A percentile compares a stretch with the other conserved stretches of the same genome.
phyloP scores from a whole-genome alignment of 73 alveolate genomes.

The Tetrahymena malaccensis region DNA sequence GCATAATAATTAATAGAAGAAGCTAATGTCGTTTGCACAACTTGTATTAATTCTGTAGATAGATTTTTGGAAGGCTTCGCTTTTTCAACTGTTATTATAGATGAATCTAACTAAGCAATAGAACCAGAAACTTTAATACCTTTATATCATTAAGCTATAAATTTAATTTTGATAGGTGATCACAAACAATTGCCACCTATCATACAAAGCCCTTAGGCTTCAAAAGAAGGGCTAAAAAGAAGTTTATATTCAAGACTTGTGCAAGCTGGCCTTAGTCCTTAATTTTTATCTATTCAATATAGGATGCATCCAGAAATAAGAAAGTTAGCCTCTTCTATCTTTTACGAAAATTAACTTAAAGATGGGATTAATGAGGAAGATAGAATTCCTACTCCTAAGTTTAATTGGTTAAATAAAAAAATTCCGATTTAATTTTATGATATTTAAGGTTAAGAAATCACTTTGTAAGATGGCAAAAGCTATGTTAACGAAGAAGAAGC shows the following conservation, averaged over 20 bases:
- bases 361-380: not conserved
- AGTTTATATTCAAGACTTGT: not conserved
- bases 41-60: not conserved
- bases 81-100: not conserved
- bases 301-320: constrained; percentile 6
- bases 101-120: constrained; percentile 6
- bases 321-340: not conserved
- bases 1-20: not conserved
- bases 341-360: not conserved
- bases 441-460: not conserved
- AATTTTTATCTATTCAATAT: not conserved
- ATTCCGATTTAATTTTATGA: not conserved
- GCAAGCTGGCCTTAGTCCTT: not conserved
- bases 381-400: not conserved
- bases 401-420: not conserved
- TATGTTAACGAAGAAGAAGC: not conserved
- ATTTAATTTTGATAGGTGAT: constrained; percentile 9
- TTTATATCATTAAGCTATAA: not conserved
- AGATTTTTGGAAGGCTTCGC: not conserved
- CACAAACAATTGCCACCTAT: constrained; percentile 5
- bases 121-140: constrained; percentile 10
- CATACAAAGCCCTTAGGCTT: not conserved
- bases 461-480: not conserved
- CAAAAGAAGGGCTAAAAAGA: not conserved
- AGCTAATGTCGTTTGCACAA: not conserved